Base-by-base conservation (phyloP, 129 eudicot species). In the Cynara cardunculus region DNA sequence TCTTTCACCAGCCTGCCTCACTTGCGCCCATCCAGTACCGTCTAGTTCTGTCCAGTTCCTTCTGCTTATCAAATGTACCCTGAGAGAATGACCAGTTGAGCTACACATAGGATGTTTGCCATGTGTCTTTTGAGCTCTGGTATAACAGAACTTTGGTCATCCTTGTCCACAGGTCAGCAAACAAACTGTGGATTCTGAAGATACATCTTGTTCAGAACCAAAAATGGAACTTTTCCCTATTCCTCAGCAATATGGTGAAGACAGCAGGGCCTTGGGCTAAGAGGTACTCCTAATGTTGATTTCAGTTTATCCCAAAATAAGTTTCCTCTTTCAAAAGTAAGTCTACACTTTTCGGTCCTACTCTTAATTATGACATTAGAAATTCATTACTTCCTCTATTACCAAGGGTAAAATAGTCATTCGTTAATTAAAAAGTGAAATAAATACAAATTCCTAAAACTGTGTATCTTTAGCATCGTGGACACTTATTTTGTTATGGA, bases 241-340 rank as follows among this genome's bases (percentile, higher is more conserved):
- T 74, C 78, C 87, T 41, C 76, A 76, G 49, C 80, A 81, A 41
- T 67, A 34, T 74, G 80, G 76, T 41, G 87, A 89, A 76, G 94
- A 89, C 46, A 86, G 82, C 83, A 86, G 72, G 84, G 87, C 83
- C 82, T 83, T 28, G 90, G 89, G 31, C 71, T 87, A 56, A 83
- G 81, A 78, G 88, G 88, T 56, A 56, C 9, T 56, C 65, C 24
- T 56, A 24, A 66, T 81, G 24, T 18, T 27, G 73, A 24, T 37
- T 30, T 67, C 14, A 4, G 22, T 62, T 69, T 65, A 25, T 6
- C 22, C 9, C 56, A 39, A 8, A 39, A 14, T 11, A 30, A 30
- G 34, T 30, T 4, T 30, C 34, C 34, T 30, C 34, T 30, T 30
- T 30, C 34, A 30, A 30, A 30, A 30, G 3, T 41, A 39, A 39